Evolutionary conservation across 352 stramenopile species (phyloP).

Genomic region (Achlya hypogyna): DNA sequence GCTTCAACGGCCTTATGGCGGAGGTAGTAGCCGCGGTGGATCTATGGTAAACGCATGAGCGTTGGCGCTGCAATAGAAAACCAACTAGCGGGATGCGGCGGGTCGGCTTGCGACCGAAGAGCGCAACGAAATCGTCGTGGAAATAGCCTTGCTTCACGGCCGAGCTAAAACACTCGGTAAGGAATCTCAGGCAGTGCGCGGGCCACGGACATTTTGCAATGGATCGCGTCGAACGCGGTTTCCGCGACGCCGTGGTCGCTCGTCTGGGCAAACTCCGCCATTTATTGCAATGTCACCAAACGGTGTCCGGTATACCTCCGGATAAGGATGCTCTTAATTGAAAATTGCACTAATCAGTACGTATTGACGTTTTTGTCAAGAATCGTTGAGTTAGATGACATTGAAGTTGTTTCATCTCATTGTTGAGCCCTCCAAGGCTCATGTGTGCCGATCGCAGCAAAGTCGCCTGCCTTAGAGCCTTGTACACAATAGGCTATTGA

Average conservation of each 20-base stretch:
- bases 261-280: conserved; percentile 20
- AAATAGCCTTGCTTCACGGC: conserved; percentile 53
- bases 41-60: conserved; percentile 26
- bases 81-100: conserved; percentile 56
- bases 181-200: neutral
- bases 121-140: conserved; percentile 42
- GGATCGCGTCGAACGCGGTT: conserved; percentile 60
- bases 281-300: too few species aligned
- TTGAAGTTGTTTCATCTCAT: too few species aligned
- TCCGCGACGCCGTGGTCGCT: conserved; percentile 76
- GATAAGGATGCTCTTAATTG: too few species aligned
- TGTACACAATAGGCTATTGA: too few species aligned
- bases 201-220: conserved; percentile 58
- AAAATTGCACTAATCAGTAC: too few species aligned
- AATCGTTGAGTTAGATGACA: too few species aligned
- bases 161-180: conserved; percentile 28
- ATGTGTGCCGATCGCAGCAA: too few species aligned
- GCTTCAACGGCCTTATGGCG: conserved; percentile 45
- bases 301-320: neutral
- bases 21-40: conserved; percentile 71
- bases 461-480: too few species aligned
- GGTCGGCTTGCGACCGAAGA: conserved; percentile 50
- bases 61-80: neutral
- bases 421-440: too few species aligned
- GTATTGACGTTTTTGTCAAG: too few species aligned